Base-by-base conservation (phyloP, 768 basidiomycete genomes). In the Mycena olivaceomarginata region DNA sequence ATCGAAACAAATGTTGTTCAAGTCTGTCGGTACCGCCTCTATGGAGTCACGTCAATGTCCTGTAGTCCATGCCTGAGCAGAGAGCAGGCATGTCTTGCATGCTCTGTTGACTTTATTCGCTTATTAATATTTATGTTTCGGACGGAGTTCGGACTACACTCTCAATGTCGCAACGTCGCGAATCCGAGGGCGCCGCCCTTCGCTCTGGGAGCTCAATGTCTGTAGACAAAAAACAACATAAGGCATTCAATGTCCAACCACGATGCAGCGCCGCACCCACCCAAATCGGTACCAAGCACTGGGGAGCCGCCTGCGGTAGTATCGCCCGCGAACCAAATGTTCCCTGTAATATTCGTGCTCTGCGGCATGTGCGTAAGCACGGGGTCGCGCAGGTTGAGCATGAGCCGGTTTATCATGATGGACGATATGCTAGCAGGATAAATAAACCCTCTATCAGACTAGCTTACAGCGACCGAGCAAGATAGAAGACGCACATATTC, bases 381-480 rank as follows among this genome's bases (percentile, higher is more conserved):
- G 25, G 73, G 73, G 56, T 74, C 73, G 53, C 73, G 73, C 51
- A 74, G 73, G 73, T 74, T 74, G 73, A 74, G 73, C 73, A 74
- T 74, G 31, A 74, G 73, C 37, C 73, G 73, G 56, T 66, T 56
- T 20, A 73, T 73, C 72, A 73, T 73, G 63, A 66, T 59, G 4
- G 72, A 53, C 22, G 72, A 73, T 39, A 73, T 73, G 10, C 72
- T 73, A 41, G 56, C 56, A 57, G 56, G 56, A 57, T 57, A 22
- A 22, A 41, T 67, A 31, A 60, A 37, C 56, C 48, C 22, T n/a
- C 10, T 37, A 37, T 53, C 37, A 48, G 31, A 46, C 31, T 9
- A 18, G 1, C 48, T 46, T 46, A n/a, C n/a, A n/a, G n/a, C n/a
- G n/a, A n/a, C n/a, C 41, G 63, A 57, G 56, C 20, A 40, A 63